These are phyloP conservation scores for Diaporthe ampelina DNA, from an alignment of 2,329 filamentous ascomycete species.

Conservation along the genomic window DNA sequence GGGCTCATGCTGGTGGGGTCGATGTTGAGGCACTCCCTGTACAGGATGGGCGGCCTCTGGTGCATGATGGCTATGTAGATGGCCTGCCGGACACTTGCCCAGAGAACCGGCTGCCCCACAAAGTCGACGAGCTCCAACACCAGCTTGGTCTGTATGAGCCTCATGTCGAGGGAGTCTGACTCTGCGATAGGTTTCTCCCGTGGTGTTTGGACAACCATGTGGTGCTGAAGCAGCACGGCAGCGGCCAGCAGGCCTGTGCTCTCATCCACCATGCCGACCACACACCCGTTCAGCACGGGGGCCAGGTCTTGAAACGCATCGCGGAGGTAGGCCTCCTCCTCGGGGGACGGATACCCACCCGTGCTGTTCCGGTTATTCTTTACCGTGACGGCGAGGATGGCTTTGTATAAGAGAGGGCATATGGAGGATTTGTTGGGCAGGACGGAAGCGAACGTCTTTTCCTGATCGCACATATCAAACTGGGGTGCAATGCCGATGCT, in stretches of 20 bases:
- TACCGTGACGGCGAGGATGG: slow-evolving; percentile 11
- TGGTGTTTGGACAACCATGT: slow-evolving; percentile 12
- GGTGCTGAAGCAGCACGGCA: slow-evolving; percentile 21
- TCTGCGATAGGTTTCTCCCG: slow-evolving; percentile 9
- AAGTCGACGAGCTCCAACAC: slow-evolving; percentile 22
- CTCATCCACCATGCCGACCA: slow-evolving; percentile 22
- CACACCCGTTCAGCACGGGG: slow-evolving; percentile 1
- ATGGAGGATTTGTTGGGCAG: slow-evolving; percentile 19
- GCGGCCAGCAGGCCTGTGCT: slow-evolving; percentile 17
- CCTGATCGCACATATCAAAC: slow-evolving; percentile 10
- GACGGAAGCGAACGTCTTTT: slow-evolving; percentile 13
- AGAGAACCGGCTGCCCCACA: slow-evolving; percentile 25
- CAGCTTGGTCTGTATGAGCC: slow-evolving; percentile 4
- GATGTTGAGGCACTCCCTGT: slow-evolving; percentile 31
- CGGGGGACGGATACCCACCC: slow-evolving; percentile 1
- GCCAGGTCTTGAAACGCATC: slow-evolving; percentile 2
- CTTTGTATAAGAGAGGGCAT: slow-evolving; percentile 16
- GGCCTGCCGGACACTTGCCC: slow-evolving; percentile 42
- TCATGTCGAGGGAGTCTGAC: slow-evolving; percentile 17
- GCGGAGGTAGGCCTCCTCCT: slow-evolving; percentile 18
- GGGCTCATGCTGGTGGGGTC: slow-evolving; percentile 19
- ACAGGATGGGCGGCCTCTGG: slow-evolving; percentile 40
- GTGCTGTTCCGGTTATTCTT: neutral
- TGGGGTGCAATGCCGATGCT: slow-evolving; percentile 11
- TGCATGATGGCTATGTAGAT: slow-evolving; percentile 44